A percentile compares a stretch with the other conserved stretches of the same genome.
Evolutionary conservation across 1,284 basidiomycete species (phyloP).

Genomic region (Ustilago crameri): DNA sequence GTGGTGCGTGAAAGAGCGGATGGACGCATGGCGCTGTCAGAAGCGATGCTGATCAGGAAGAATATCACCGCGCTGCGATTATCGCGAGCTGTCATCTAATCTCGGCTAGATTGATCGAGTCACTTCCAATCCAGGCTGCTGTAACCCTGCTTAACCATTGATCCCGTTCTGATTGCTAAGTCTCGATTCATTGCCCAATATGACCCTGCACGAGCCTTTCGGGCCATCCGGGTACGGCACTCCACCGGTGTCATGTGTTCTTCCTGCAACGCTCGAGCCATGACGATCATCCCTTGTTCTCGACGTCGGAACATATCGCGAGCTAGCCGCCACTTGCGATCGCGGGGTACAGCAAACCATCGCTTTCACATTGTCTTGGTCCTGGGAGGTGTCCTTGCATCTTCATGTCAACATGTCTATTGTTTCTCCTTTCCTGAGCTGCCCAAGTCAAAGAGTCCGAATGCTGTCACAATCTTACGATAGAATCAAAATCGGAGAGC

Average conservation of each 20-base stretch:
- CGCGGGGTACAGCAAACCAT: background rate
- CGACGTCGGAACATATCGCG: background rate
- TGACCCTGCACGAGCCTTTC: too few relatives aligned
- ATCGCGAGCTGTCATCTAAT: conserved; percentile 15
- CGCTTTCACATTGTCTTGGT: background rate
- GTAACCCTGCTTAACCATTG: too few relatives aligned
- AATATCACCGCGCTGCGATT: background rate
- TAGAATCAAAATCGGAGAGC: background rate
- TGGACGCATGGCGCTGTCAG: background rate
- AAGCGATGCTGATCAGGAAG: background rate
- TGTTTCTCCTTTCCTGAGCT: too few relatives aligned
- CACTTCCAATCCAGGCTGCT: background rate
- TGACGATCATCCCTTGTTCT: too few relatives aligned
- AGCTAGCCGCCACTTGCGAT: background rate
- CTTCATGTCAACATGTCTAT: too few relatives aligned
- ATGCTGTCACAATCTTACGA: background rate
- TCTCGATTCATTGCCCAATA: too few relatives aligned
- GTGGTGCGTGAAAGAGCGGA: conserved; percentile 11
- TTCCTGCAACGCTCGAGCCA: too few relatives aligned
- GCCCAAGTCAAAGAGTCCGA: too few relatives aligned
- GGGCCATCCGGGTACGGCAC: too few relatives aligned
- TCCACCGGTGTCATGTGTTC: too few relatives aligned
- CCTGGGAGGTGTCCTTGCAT: too few relatives aligned
- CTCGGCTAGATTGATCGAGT: conserved; percentile 21
- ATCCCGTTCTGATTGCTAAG: too few relatives aligned